Base-by-base conservation (phyloP, 176 grass and related monocot species). In the Musa acuminata region DNA sequence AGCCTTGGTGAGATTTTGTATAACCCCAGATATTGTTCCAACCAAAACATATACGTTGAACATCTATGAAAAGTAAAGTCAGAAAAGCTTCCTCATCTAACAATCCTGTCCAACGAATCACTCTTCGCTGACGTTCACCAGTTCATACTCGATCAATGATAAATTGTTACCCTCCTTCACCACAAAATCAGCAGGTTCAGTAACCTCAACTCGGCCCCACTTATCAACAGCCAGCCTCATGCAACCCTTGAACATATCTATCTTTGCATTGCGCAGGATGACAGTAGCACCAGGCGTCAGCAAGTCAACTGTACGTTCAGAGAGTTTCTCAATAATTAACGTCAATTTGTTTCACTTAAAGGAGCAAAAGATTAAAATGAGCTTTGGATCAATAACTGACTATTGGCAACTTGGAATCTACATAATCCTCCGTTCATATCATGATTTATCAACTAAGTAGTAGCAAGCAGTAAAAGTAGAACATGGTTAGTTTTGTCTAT, bases 221-320 rank as follows among this genome's bases (percentile, higher is more conserved):
- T 96, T 96, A 80, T 96, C 92, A 60, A 92, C 92, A 2, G 87
- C 89, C 52, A 96, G 87, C 78, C 89, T 85, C 92, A 96, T 96
- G 0, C 82, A 92, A n/a, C 87, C 83, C 64, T 96, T 96, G 82
- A 96, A 92, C 92, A 96, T 92, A 80, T 96, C 92, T 20, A 96
- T 96, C 72, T 86, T 96, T 1, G 92, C 84, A 25, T 96, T 96
- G 78, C 92, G 89, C 77, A 96, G 13, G 51, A 96, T 90, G 17
- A 87, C 92, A 0, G 92, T 92, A 20, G 83, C 73, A 55, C 74
- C 79, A 55, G 80, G 51, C 75, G 89, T 86, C 87, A 96, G 68
- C 64, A 89, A 62, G 57, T 92, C 89, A 86, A 92, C 89, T 96
- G 84, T 67, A 76, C 2, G 60, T 60, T 60, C n/a, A 60, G 16